Percentiles rank a stretch among this genome's conserved stretches.
These are phyloP conservation scores for Calocera cornea DNA, from an alignment of 768 basidiomycete genomes.

Conservation along the genomic window DNA sequence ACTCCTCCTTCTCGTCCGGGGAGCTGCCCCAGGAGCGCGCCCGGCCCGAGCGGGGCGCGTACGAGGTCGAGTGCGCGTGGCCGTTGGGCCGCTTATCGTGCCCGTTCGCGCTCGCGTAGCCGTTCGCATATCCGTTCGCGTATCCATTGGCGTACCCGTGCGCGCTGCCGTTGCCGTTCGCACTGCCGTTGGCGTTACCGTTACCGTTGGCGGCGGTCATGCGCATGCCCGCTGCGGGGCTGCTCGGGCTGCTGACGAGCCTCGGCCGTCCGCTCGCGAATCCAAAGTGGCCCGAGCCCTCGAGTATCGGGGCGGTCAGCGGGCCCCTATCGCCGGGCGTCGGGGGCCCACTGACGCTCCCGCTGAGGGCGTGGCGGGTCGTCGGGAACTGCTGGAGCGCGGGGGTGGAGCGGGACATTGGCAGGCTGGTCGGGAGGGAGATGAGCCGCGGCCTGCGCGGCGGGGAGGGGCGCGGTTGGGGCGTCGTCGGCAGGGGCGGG, in stretches of 20 bases:
- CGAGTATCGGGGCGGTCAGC: neutral
- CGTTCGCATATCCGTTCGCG: neutral
- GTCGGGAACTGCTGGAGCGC: constrained; percentile 2
- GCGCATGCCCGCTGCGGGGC: neutral
- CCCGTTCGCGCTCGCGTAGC: neutral
- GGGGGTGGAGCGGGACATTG: neutral
- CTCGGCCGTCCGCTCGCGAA: neutral
- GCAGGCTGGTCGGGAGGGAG: neutral
- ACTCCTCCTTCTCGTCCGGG: neutral
- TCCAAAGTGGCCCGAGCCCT: neutral
- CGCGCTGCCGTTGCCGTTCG: neutral
- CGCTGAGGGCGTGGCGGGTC: neutral
- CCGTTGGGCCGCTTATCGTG: neutral
- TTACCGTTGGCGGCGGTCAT: neutral
- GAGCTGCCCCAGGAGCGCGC: neutral
- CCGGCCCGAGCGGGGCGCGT: neutral
- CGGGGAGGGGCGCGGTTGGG: constrained; percentile 38
- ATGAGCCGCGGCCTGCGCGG: constrained; percentile 30
- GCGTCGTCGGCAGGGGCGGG: constrained; percentile 45
- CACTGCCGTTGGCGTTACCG: neutral
- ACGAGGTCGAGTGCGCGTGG: neutral
- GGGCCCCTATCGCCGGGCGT: neutral
- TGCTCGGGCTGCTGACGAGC: constrained; percentile 3
- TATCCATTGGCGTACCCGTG: neutral
- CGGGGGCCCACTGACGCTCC: constrained; percentile 5